Evolutionary conservation across 2,329 filamentous ascomycete species (phyloP), one percentile per base, ranked within the genome.

Genomic region (Nemania diffusa): DNA sequence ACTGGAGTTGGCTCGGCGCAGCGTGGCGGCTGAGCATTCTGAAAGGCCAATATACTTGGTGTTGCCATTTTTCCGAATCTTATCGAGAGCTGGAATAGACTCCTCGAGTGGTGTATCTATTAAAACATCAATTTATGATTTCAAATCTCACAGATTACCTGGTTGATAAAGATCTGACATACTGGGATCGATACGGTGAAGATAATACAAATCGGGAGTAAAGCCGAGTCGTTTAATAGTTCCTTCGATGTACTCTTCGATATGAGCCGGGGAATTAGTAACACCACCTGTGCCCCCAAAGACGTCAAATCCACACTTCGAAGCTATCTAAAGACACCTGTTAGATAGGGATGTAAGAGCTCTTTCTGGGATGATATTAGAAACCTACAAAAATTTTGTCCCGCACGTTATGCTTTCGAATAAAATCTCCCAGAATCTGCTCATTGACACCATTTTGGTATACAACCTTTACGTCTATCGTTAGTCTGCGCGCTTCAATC

Each of bases 201-300:
- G 53, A 26, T 42, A 57, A 9, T 57, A 57, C 37, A 57, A 20
- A 13, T 57, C 53, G 34, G 53, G 53, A 3, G 53, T 27, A 7
- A 57, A 55, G 52, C 37, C 53, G 3, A 57, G 53, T 42, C 53
- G 53, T 29, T 57, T 29, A 20, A 57, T 57, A 9, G 53, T 57
- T 42, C 53, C 53, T 20, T 57, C 37, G 17, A 57, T 57, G 37
- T 57, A 44, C 15, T 42, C 22, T 27, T 57, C 37, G 37, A 57
- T 57, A 20, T 57, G 53, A 29, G 53, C 34, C 2, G 53, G 5
- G 2, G 53, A 57, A 29, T 57, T 57, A 7, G 34, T 57, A 7
- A 57, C 37, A 40, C 22, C 5, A 3, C 34, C 9, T 26, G 8
- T 24, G 11, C 53, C 52, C 15, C 5, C 9, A 44, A 57, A 57